Base-by-base conservation (phyloP, 1,284 basidiomycete species). In the Fistulinella cinereoalba region DNA sequence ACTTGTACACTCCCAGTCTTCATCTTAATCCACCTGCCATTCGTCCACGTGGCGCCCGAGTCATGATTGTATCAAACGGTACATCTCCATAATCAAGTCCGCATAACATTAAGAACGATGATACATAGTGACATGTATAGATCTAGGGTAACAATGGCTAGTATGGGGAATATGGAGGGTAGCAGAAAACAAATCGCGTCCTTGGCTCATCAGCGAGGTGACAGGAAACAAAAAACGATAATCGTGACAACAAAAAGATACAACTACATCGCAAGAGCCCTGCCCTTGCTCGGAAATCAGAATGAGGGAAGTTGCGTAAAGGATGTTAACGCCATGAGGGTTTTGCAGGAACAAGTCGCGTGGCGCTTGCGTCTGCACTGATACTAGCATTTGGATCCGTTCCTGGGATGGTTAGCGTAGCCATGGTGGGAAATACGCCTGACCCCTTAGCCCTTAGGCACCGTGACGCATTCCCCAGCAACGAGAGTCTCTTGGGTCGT, bases 401-500 rank as follows among this genome's bases (percentile, higher is more conserved):
- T 41, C 47, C 62, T 16, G 60, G 54, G 43, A 49, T 18, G n/a
- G 62, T 24, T 4, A 64, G 37, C 7, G 53, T 25, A 18, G 54
- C 22, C 38, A 59, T 11, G 24, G 36, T 37, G 34, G 62, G 21
- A 34, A 60, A 24, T 13, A 48, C 27, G 27, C 49, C 64, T 38
- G 62, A 39, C 29, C 53, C 56, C 46, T 57, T 65, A 41, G 52
- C 43, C 34, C 66, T 62, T 49, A 65, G 46, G 21, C 65, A 63
- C 29, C 52, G 61, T 8, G 66, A 59, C 5, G 48, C 22, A 42
- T 58, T 67, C 37, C 56, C 66, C 32, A 79, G 62, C 50, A 87
- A 58, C 6, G 85, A 88, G 50, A 79, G 57, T 50, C 85, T 70
- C 67, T 82, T 86, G 37, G 71, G 57, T 47, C 82, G 72, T 64